Evolutionary conservation across 768 basidiomycete genomes (phyloP).

Genomic region (Trametes punicea): DNA sequence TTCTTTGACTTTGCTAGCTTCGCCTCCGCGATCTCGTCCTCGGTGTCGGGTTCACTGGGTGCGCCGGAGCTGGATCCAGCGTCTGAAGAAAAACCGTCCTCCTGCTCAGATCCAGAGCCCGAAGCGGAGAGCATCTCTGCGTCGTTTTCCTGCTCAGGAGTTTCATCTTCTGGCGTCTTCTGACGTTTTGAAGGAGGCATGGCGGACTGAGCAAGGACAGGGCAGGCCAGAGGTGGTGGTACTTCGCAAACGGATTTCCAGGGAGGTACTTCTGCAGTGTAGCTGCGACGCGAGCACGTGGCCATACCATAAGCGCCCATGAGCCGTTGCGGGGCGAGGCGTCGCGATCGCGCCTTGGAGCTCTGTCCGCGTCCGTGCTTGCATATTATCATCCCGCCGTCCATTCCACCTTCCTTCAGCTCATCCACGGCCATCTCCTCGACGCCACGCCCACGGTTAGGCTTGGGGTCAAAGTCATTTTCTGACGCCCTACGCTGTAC

Average conservation of each 20-base stretch:
- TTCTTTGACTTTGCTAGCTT: slow-evolving; percentile 68
- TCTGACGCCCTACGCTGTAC: not conserved
- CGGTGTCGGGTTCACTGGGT: slow-evolving; percentile 42
- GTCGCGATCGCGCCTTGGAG: not conserved
- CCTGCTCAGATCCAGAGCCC: slow-evolving; percentile 13
- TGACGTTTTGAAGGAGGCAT: slow-evolving; percentile 57
- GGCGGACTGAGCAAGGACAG: slow-evolving; percentile 4
- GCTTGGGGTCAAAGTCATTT: not conserved
- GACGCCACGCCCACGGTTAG: not conserved
- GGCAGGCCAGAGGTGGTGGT: not conserved
- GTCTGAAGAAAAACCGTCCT: slow-evolving; percentile 13
- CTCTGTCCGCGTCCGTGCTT: not conserved
- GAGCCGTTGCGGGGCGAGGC: slow-evolving; percentile 1
- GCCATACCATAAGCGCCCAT: slow-evolving; percentile 4
- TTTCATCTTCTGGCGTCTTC: slow-evolving; percentile 34
- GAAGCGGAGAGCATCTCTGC: slow-evolving; percentile 11
- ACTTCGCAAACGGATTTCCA: not conserved
- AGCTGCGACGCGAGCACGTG: slow-evolving; percentile 5
- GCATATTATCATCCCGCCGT: not conserved
- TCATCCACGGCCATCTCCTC: not conserved
- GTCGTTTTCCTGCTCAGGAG: slow-evolving; percentile 27
- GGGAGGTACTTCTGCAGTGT: not conserved
- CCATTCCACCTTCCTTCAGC: not conserved
- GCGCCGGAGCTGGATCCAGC: not conserved
- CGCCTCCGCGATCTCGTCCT: slow-evolving; percentile 58